A percentile compares a stretch with the other conserved stretches of the same genome.
phyloP scores from a whole-genome alignment of 768 basidiomycete genomes.

The Boletus pseudo-olivaceus region DNA sequence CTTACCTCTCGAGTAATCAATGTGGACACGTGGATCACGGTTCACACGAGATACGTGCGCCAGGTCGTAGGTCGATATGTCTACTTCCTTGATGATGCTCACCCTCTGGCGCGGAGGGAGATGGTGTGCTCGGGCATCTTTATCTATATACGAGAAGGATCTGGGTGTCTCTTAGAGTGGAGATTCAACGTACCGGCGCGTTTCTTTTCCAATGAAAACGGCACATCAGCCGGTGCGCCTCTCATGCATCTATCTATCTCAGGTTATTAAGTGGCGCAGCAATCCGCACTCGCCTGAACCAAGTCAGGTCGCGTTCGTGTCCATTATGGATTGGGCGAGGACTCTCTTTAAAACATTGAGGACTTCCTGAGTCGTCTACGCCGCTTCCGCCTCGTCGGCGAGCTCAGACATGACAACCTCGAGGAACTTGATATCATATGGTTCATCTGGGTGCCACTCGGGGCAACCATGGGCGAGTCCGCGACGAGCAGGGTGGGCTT shows the following conservation, averaged over 20 bases:
- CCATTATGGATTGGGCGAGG: background rate
- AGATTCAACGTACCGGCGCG: background rate
- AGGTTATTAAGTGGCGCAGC: background rate
- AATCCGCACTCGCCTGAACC: background rate
- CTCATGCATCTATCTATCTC: background rate
- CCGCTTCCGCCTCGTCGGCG: background rate
- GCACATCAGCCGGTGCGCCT: background rate
- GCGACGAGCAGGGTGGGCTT: too few relatives aligned
- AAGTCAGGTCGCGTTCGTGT: background rate
- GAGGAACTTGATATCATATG: background rate
- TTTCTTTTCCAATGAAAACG: background rate
- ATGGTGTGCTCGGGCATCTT: background rate
- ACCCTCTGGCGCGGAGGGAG: background rate
- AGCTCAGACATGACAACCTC: background rate
- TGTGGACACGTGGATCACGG: background rate
- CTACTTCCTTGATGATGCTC: background rate
- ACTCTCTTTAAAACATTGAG: background rate
- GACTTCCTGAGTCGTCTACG: background rate
- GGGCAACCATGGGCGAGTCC: background rate
- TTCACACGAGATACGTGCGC: background rate
- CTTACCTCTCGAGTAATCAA: background rate
- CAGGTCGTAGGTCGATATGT: background rate
- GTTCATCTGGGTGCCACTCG: background rate
- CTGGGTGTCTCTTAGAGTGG: background rate
- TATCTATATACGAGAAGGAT: background rate